phyloP scores from a whole-genome alignment of 305 asterid genomes.

The Fraxinus angustifolia region DNA sequence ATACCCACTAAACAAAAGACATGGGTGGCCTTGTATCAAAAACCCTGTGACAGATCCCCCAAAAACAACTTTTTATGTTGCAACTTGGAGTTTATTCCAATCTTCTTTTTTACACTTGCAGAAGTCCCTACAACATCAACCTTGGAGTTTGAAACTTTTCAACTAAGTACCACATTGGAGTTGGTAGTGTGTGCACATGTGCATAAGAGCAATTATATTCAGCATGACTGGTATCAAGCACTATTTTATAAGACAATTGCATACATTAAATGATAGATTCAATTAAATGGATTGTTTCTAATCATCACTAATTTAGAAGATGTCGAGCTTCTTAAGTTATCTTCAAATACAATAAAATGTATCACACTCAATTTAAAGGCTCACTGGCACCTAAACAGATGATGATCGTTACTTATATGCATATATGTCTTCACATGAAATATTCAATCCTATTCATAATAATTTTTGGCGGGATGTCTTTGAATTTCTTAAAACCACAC shows the following conservation, averaged over 20 bases:
- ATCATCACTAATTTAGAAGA: not conserved
- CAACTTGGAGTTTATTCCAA: not conserved
- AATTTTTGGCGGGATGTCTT: not conserved
- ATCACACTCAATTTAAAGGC: not conserved
- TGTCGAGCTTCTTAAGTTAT: no score
- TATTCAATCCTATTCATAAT: not conserved
- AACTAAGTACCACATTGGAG: not conserved
- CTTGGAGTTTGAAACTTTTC: conserved; percentile 14
- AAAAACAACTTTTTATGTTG: not conserved
- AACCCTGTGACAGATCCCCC: conserved; percentile 19
- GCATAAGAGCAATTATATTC: not conserved
- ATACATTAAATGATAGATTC: not conserved
- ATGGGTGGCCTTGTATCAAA: not conserved
- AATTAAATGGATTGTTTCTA: not conserved
- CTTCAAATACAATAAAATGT: not conserved
- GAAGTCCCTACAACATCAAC: conserved; percentile 23
- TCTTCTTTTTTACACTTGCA: not conserved
- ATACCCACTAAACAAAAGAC: conserved; percentile 16
- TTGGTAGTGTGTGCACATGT: not conserved
- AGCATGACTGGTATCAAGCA: not conserved
- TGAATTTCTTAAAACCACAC: not conserved
- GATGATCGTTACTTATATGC: not conserved
- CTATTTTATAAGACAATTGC: not conserved
- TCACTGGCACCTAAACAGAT: not conserved
- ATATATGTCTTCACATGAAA: not conserved